A percentile compares a stretch with the other conserved stretches of the same genome.
Evolutionary conservation across 2,329 filamentous ascomycete species (phyloP).

Genomic region (Pseudopithomyces chartarum): DNA sequence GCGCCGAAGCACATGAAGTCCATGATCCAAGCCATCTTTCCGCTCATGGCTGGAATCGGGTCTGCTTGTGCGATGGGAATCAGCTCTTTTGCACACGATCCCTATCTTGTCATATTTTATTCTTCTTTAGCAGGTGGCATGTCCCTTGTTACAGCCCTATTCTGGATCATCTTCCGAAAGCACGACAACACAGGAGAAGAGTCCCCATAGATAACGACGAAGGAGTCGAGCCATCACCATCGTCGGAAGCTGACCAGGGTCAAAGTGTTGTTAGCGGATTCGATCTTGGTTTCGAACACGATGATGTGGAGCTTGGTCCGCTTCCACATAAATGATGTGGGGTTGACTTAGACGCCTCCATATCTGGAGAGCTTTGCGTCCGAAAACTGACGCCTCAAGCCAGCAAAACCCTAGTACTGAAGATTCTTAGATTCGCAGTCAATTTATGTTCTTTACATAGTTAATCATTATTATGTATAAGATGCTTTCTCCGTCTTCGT

Average conservation of each 20-base stretch:
- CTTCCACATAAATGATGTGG: not conserved
- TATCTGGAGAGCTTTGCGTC: no score
- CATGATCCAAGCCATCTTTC: conserved; percentile 42
- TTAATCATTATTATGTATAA: no score
- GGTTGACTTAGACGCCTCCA: not conserved
- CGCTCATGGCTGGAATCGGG: conserved; percentile 39
- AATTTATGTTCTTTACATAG: no score
- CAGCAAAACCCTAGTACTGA: no score
- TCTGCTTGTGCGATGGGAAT: conserved; percentile 38
- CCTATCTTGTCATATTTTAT: conserved; percentile 36
- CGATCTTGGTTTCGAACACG: not conserved
- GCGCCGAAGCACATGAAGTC: conserved; percentile 50
- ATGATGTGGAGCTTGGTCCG: not conserved
- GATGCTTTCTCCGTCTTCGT: no score
- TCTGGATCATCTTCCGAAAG: conserved; percentile 3
- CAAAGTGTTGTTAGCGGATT: not conserved
- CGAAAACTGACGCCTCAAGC: no score
- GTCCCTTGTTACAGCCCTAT: not conserved
- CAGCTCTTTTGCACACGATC: conserved; percentile 36
- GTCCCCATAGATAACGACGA: not conserved
- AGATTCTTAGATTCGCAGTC: no score
- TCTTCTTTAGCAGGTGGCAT: conserved; percentile 8
- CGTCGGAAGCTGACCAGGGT: not conserved
- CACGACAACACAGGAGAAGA: not conserved
- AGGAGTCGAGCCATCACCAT: not conserved